Evolutionary conservation across 2,329 filamentous ascomycete species (phyloP).

Genomic region (Dryadomyces quercus-mongolicae): DNA sequence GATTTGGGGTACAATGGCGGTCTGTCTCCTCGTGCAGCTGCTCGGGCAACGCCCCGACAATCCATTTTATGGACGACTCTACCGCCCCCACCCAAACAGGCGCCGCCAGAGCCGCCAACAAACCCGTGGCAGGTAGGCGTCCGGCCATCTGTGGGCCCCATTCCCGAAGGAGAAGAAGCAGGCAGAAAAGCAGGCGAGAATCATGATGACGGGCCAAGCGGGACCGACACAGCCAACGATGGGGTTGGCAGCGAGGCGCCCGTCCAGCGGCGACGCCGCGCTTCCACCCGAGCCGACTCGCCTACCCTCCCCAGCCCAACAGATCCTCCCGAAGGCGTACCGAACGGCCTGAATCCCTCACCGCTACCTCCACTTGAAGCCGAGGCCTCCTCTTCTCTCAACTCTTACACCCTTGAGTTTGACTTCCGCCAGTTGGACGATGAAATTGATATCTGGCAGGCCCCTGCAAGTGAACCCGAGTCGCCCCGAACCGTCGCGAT

Average conservation of each 20-base stretch:
- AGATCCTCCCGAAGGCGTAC: constrained; percentile 1
- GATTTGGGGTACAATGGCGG: constrained; percentile 12
- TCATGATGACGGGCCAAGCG: neutral
- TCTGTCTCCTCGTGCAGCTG: neutral
- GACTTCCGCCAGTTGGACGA: constrained; percentile 5
- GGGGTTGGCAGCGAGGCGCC: neutral
- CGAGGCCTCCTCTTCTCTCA: neutral
- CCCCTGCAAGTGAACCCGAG: neutral
- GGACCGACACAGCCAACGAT: neutral
- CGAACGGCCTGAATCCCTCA: neutral
- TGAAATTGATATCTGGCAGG: constrained; percentile 6
- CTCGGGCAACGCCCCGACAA: neutral
- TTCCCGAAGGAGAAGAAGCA: constrained; percentile 7
- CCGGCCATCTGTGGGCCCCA: constrained; percentile 8
- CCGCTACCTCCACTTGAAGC: neutral
- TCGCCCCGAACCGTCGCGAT: neutral
- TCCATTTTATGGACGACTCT: neutral
- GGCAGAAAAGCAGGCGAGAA: neutral
- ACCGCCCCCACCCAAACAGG: constrained; percentile 4
- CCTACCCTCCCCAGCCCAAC: constrained; percentile 10
- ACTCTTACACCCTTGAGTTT: neutral
- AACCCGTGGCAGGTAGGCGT: constrained; percentile 13
- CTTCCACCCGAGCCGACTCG: constrained; percentile 12
- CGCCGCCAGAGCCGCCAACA: constrained; percentile 7
- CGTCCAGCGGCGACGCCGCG: constrained; percentile 8